Evolutionary conservation across 768 basidiomycete genomes (phyloP).

Genomic region (Lentinula sp.): DNA sequence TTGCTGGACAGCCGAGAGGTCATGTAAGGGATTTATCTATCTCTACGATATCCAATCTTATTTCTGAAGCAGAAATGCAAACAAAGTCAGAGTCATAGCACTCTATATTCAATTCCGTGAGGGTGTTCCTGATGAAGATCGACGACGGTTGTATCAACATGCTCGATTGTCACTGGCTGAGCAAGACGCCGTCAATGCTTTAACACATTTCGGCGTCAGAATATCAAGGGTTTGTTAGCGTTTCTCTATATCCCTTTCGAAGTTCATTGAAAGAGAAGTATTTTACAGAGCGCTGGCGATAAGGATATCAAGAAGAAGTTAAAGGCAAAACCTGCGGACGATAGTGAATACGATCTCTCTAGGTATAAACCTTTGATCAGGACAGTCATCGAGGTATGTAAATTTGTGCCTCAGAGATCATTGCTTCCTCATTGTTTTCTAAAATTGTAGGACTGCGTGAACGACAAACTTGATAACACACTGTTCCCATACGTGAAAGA

Average conservation of each 20-base stretch:
- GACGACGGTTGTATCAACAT: conserved; percentile 90
- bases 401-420: background rate
- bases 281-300: conserved; percentile 59
- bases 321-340: conserved; percentile 78
- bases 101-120: conserved; percentile 93
- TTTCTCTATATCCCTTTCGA: background rate
- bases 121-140: conserved; percentile 98
- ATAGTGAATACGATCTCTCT: conserved; percentile 89
- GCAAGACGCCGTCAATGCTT: conserved; percentile 89
- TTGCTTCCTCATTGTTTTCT: background rate
- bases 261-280: background rate
- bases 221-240: conserved; percentile 64
- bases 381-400: conserved; percentile 72
- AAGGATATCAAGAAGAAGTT: conserved; percentile 76
- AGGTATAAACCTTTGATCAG: conserved; percentile 83
- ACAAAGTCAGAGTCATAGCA: conserved; percentile 95
- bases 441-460: conserved; percentile 66
- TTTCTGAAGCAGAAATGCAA: conserved; percentile 52
- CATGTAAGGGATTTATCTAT: conserved; percentile 41
- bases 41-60: background rate
- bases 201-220: conserved; percentile 76
- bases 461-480: conserved; percentile 67
- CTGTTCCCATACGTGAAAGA: conserved; percentile 91
- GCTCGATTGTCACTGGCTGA: conserved; percentile 82
- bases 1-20: conserved; percentile 83